Base-by-base conservation (phyloP, 140 eudicot species). In the Bidens hawaiensis region DNA sequence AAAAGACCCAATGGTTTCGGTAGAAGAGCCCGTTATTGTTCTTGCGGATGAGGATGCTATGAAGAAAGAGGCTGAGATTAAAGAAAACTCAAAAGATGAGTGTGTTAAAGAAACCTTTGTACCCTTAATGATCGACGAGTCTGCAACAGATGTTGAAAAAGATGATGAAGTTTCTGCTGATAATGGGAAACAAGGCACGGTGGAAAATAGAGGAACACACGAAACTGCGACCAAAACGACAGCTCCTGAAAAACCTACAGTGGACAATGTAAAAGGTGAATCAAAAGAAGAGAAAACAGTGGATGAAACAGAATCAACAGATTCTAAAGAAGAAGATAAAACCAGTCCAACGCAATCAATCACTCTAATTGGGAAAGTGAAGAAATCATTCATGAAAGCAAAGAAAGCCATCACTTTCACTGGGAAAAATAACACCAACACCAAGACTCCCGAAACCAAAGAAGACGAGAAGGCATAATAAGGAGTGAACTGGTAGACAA, bases 381-480 rank as follows among this genome's bases (percentile, higher is more conserved):
- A 93, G 81, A 78, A 79, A 47, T 88, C 99, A 2, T 81, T 93
- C 45, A 93, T 85, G 33, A 93, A 87, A 78, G 99, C 96, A 0
- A 91, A 84, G 78, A 91, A 84, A 70, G 98, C 96, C 0, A 80
- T 91, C 70, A 82, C 64, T 1, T 82, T 91, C 67, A 80, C 64
- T 1, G 93, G 96, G 15, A 91, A 91, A 58, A 81, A 84, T 22
- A 79, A 67, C 62, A 38, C 50, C 55, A 30, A 26, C 58, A 11
- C 57, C 28, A 46, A 63, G 49, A 17, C 26, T 1, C 9, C 12
- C 4, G 96, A 88, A 59, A 58, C 71, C 6, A 82, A 88, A 74
- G 90, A 71, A 22, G 90, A 82, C 1, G 86, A 68, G 31, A 77
- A 65, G 71, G 75, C 52, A 13, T 67, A 40, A 67, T 65, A n/a